phyloP scores from a whole-genome alignment of 1,284 basidiomycete species.

The Trametes hirsuta region DNA sequence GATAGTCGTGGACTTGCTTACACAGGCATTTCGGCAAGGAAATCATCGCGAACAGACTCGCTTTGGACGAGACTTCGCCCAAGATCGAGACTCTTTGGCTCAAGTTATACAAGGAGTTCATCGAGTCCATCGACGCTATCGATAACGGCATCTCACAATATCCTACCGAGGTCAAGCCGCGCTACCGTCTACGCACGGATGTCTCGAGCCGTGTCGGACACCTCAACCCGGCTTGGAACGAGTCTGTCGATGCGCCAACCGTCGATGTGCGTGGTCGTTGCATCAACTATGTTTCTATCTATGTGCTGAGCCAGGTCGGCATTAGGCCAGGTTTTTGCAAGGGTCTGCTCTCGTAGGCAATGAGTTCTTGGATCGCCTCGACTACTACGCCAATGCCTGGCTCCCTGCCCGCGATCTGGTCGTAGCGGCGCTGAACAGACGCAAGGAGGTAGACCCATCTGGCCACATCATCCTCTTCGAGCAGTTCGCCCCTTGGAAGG shows the following conservation, averaged over 20 bases:
- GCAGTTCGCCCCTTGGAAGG: slow-evolving; percentile 89
- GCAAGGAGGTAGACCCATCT: slow-evolving; percentile 67
- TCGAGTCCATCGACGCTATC: slow-evolving; percentile 94
- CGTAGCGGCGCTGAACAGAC: slow-evolving; percentile 61
- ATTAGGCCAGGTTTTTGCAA: slow-evolving; percentile 72
- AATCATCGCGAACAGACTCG: slow-evolving; percentile 74
- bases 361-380: slow-evolving; percentile 84
- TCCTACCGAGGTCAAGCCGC: slow-evolving; percentile 59
- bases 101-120: slow-evolving; percentile 93
- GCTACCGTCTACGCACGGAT: slow-evolving; percentile 81
- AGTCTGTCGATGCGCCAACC: slow-evolving; percentile 59
- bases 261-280: slow-evolving; percentile 66
- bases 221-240: slow-evolving; percentile 94
- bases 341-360: slow-evolving; percentile 85
- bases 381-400: slow-evolving; percentile 90
- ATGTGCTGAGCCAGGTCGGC: background rate
- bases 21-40: slow-evolving; percentile 92
- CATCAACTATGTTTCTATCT: too few relatives aligned
- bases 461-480: slow-evolving; percentile 86
- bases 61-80: slow-evolving; percentile 55
- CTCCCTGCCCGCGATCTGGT: slow-evolving; percentile 91
- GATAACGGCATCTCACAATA: slow-evolving; percentile 94
- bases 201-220: slow-evolving; percentile 79
- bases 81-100: slow-evolving; percentile 81
- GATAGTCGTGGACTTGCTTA: background rate